Evolutionary conservation across 345 rosid genomes (phyloP).

Genomic region (Lepidium africanum): DNA sequence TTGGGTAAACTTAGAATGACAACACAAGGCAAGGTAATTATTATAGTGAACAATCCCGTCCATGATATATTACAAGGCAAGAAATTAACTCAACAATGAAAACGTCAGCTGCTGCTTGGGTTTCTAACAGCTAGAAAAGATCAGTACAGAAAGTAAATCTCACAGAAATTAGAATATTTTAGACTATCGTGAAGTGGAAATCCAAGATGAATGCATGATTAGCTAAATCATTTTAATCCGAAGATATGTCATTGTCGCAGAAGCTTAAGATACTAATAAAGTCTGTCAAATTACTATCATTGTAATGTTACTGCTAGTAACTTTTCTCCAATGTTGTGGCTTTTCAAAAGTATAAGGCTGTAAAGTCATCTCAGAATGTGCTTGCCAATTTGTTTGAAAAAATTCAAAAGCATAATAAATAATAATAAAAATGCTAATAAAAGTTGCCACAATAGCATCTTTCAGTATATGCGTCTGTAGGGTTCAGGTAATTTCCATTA

Average conservation of each 20-base stretch:
- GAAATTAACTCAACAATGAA: neutral
- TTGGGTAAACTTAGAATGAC: neutral
- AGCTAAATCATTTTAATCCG: neutral
- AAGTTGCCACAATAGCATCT: neutral
- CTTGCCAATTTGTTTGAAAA: neutral
- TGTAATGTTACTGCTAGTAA: neutral
- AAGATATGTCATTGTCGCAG: neutral
- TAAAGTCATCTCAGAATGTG: neutral
- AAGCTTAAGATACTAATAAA: neutral
- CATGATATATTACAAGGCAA: neutral
- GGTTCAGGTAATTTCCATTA: neutral
- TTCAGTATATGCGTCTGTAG: neutral
- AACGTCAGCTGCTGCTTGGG: neutral
- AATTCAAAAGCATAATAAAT: neutral
- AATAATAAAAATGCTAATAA: neutral
- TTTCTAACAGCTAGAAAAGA: neutral
- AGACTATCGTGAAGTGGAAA: neutral
- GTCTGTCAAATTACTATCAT: neutral
- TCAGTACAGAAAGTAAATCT: neutral
- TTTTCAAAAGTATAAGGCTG: neutral
- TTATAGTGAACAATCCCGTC: neutral
- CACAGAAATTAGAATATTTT: neutral
- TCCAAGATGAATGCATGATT: neutral
- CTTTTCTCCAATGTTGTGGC: neutral
- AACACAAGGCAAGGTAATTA: neutral